Percentiles rank a stretch among this genome's conserved stretches.
These are phyloP conservation scores for Myriosclerotinia scirpicola DNA, from an alignment of 2,329 filamentous ascomycete species.

Conservation along the genomic window DNA sequence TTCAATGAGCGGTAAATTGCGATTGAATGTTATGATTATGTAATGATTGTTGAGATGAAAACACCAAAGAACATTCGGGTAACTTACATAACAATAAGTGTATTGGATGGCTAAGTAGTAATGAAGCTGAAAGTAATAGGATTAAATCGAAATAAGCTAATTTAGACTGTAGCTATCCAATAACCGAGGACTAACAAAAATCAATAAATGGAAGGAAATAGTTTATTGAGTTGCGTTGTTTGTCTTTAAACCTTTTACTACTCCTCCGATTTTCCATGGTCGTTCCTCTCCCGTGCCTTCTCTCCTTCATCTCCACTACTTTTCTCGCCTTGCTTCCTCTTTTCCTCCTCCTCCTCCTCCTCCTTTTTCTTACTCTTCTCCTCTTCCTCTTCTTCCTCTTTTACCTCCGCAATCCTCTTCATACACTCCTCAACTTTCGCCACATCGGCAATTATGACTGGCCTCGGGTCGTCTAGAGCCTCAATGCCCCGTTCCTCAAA, in stretches of 20 bases:
- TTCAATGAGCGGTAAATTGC: too few relatives aligned
- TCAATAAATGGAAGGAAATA: background rate
- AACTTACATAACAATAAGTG: too few relatives aligned
- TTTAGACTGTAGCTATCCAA: background rate
- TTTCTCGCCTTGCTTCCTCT: background rate
- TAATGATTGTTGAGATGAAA: too few relatives aligned
- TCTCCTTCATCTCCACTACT: background rate
- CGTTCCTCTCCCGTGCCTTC: background rate
- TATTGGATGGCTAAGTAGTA: background rate
- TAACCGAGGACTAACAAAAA: background rate
- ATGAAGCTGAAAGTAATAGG: background rate
- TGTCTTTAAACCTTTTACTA: background rate
- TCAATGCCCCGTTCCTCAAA: background rate
- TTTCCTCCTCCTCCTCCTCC: background rate
- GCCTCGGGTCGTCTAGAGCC: conserved; percentile 1
- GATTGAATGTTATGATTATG: too few relatives aligned
- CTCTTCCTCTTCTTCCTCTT: background rate
- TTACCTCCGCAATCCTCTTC: background rate
- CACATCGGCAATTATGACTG: background rate
- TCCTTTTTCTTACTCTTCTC: too few relatives aligned
- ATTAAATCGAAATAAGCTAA: background rate
- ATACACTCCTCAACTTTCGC: background rate
- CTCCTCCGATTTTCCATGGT: background rate
- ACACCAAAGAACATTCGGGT: too few relatives aligned
- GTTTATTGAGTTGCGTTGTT: background rate